phyloP scores from a whole-genome alignment of 1,284 basidiomycete species.

The Boletellus sp. region DNA sequence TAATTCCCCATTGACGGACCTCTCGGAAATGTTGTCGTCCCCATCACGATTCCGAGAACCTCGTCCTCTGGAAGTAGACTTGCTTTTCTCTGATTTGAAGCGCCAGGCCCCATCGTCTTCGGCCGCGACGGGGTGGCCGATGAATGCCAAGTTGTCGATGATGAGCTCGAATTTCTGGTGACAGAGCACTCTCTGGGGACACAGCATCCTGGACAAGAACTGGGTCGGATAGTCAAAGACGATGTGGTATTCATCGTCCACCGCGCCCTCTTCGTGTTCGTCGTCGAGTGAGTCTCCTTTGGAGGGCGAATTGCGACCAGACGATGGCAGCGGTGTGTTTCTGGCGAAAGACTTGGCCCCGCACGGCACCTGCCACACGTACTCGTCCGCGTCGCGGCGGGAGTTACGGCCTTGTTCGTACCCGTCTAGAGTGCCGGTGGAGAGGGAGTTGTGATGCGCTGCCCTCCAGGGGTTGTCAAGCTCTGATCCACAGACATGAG shows the following conservation, averaged over 20 bases:
- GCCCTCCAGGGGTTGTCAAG: slow-evolving; percentile 71
- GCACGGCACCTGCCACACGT: slow-evolving; percentile 54
- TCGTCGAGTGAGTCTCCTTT: slow-evolving; percentile 37
- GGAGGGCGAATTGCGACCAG: slow-evolving; percentile 44
- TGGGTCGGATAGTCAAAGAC: slow-evolving; percentile 80
- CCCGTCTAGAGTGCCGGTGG: slow-evolving; percentile 11
- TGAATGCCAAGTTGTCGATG: slow-evolving; percentile 90
- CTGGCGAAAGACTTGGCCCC: slow-evolving; percentile 42
- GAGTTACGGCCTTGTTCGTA: slow-evolving; percentile 23
- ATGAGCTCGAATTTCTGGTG: slow-evolving; percentile 94
- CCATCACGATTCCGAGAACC: slow-evolving; percentile 44
- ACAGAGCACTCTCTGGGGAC: slow-evolving; percentile 77
- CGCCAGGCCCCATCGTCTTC: slow-evolving; percentile 72
- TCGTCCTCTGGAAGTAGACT: slow-evolving; percentile 48
- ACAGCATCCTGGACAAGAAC: slow-evolving; percentile 80
- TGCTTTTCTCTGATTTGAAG: slow-evolving; percentile 59
- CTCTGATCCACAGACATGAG: slow-evolving; percentile 46
- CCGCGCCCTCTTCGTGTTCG: slow-evolving; percentile 35
- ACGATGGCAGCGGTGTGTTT: slow-evolving; percentile 37
- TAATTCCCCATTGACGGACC: slow-evolving; percentile 32
- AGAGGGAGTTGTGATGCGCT: slow-evolving; percentile 41
- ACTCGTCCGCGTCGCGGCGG: slow-evolving; percentile 40
- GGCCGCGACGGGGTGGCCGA: slow-evolving; percentile 90
- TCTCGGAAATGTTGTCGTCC: slow-evolving; percentile 35
- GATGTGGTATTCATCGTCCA: slow-evolving; percentile 55